Percentiles rank a stretch among this genome's conserved stretches.
Conservation (phyloP, 495 filamentous ascomycete genomes). For the Glarea lozoyensis region DNA sequence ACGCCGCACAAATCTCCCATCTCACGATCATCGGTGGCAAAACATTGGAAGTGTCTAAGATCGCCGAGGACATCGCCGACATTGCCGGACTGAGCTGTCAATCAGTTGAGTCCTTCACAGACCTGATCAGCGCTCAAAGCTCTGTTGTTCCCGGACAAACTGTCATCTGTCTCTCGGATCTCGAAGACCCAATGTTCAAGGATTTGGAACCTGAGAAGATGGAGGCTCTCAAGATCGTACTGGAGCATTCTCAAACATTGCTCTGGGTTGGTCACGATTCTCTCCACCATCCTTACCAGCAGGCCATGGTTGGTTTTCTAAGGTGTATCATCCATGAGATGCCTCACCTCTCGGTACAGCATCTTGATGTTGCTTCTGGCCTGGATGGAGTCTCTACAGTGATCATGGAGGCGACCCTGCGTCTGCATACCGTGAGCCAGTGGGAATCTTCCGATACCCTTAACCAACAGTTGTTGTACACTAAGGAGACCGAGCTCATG, state of each 20-base stretch:
- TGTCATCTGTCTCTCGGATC: conserved; percentile 36
- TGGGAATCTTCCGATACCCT: too few species aligned
- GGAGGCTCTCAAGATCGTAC: conserved; percentile 24
- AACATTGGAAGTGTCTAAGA: background rate
- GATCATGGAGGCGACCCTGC: too few species aligned
- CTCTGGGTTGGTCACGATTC: conserved; percentile 14
- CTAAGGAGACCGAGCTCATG: too few species aligned
- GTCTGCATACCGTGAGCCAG: too few species aligned
- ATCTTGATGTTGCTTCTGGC: conserved; percentile 7
- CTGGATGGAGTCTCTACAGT: too few species aligned
- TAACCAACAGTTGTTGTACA: too few species aligned
- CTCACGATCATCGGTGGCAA: background rate
- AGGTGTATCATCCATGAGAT: background rate
- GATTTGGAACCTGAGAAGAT: conserved; percentile 25
- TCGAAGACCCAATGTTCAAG: conserved; percentile 34
- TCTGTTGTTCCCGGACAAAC: conserved; percentile 1
- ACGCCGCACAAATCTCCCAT: background rate
- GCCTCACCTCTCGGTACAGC: conserved; percentile 1
- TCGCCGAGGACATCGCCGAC: conserved; percentile 1
- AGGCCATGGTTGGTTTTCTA: conserved; percentile 12
- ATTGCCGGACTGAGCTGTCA: background rate
- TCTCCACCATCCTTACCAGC: conserved; percentile 8
- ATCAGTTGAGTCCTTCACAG: background rate
- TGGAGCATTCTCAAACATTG: conserved; percentile 26
- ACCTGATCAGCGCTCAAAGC: background rate